A percentile compares a stretch with the other conserved stretches of the same genome.
These are phyloP conservation scores for Nelumbo lutea DNA, from an alignment of 164 flowering plant species.

Conservation along the genomic window DNA sequence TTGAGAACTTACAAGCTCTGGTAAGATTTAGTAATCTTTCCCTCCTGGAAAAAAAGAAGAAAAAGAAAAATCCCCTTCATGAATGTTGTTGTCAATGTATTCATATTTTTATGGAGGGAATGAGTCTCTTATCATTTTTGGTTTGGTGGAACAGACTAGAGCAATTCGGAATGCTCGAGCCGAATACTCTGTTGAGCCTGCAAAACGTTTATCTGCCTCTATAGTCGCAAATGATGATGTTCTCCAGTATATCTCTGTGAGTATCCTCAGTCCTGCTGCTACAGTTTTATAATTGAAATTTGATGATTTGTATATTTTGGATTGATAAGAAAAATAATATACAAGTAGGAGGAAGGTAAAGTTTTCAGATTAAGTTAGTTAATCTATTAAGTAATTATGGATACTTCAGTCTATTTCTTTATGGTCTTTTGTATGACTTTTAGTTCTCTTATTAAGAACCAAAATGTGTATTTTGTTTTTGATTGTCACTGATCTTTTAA, in stretches of 20 bases:
- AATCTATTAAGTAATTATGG: too few species aligned
- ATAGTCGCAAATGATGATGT: conserved; percentile 76
- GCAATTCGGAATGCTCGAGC: conserved; percentile 94
- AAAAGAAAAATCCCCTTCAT: not conserved
- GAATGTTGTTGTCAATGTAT: not conserved
- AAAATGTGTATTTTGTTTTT: too few species aligned
- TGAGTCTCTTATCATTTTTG: not conserved
- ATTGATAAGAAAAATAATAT: too few species aligned
- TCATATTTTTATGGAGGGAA: conserved; percentile 1
- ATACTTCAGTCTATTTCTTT: too few species aligned
- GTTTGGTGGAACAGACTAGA: conserved; percentile 41
- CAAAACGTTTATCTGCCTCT: conserved; percentile 81
- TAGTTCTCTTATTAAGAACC: too few species aligned
- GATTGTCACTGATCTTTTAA: too few species aligned
- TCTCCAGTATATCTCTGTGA: conserved; percentile 63
- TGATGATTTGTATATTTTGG: too few species aligned
- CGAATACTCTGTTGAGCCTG: conserved; percentile 93
- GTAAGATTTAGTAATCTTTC: conserved; percentile 32
- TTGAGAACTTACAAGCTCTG: conserved; percentile 87
- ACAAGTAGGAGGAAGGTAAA: too few species aligned
- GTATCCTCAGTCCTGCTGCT: conserved; percentile 14
- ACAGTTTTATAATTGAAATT: too few species aligned
- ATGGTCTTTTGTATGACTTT: too few species aligned
- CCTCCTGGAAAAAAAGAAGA: not conserved
- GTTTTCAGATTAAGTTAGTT: too few species aligned